Evolutionary conservation across 2,329 filamentous ascomycete genomes (phyloP).

Genomic region (Sporothrix brunneoviolacea): DNA sequence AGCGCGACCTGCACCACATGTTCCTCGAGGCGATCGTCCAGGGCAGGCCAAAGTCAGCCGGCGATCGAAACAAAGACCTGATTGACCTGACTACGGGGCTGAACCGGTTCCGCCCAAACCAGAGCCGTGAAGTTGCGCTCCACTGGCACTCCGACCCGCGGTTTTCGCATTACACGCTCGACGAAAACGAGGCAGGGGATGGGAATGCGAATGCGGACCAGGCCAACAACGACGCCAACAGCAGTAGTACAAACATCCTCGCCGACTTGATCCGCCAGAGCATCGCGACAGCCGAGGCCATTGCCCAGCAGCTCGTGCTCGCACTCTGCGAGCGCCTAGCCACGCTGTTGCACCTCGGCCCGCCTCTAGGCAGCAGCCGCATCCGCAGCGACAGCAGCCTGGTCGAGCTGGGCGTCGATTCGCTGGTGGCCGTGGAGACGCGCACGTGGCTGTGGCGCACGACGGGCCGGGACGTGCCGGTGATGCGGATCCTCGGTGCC

Average conservation of each 20-base stretch:
- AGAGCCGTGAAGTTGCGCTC: conserved; percentile 23
- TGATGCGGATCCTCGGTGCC: conserved; percentile 38
- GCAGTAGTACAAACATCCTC: conserved; percentile 23
- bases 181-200: neutral
- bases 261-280: conserved; percentile 14
- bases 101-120: conserved; percentile 29
- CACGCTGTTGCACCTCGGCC: conserved; percentile 26
- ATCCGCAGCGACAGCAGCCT: conserved; percentile 28
- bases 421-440: conserved; percentile 35
- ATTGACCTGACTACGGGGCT: conserved; percentile 35
- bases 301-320: conserved; percentile 20
- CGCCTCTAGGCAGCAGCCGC: conserved; percentile 18
- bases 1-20: conserved; percentile 44
- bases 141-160: conserved; percentile 39
- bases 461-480: conserved; percentile 35
- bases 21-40: conserved; percentile 44
- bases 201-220: neutral
- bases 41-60: conserved; percentile 26
- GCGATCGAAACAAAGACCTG: conserved; percentile 12
- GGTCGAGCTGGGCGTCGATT: conserved; percentile 35
- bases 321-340: conserved; percentile 26
- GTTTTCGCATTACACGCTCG: conserved; percentile 32
- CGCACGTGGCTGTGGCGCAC: conserved; percentile 40
- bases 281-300: conserved; percentile 17
- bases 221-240: neutral